Evolutionary conservation across 2,329 filamentous ascomycete genomes (phyloP).

Genomic region (Alternaria infectoria): DNA sequence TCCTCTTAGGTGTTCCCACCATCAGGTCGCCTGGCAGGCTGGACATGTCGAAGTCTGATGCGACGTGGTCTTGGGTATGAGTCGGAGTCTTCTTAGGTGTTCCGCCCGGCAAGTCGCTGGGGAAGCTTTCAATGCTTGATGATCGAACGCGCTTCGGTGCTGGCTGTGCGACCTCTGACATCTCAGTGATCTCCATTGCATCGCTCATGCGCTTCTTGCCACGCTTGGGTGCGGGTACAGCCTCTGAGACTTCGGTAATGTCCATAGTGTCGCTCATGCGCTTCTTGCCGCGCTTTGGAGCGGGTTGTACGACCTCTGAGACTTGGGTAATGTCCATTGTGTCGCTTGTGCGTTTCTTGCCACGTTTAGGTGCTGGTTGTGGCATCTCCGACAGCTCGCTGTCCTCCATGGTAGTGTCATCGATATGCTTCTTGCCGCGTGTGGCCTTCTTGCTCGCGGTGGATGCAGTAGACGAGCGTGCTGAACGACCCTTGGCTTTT

Average conservation of each 20-base stretch:
- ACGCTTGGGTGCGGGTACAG: not conserved
- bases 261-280: not conserved
- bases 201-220: slow-evolving; percentile 28
- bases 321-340: not conserved
- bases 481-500: slow-evolving; percentile 38
- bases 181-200: slow-evolving; percentile 12
- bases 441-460: slow-evolving; percentile 22
- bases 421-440: slow-evolving; percentile 25
- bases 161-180: not conserved
- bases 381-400: not conserved
- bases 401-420: slow-evolving; percentile 4
- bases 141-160: slow-evolving; percentile 24
- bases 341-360: not conserved
- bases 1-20: slow-evolving; percentile 48
- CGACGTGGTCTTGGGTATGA: slow-evolving; percentile 10
- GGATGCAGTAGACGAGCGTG: slow-evolving; percentile 21
- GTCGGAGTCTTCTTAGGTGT: slow-evolving; percentile 31
- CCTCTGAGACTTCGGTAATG: not conserved
- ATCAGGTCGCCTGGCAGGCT: slow-evolving; percentile 23
- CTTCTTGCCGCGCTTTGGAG: not conserved
- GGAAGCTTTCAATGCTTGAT: slow-evolving; percentile 30
- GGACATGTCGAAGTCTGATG: slow-evolving; percentile 21
- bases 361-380: not conserved
- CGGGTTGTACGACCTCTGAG: not conserved
- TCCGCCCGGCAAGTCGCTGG: slow-evolving; percentile 24